These are phyloP conservation scores for Picea glauca DNA, from an alignment of 75 land plant species.

Conservation along the genomic window DNA sequence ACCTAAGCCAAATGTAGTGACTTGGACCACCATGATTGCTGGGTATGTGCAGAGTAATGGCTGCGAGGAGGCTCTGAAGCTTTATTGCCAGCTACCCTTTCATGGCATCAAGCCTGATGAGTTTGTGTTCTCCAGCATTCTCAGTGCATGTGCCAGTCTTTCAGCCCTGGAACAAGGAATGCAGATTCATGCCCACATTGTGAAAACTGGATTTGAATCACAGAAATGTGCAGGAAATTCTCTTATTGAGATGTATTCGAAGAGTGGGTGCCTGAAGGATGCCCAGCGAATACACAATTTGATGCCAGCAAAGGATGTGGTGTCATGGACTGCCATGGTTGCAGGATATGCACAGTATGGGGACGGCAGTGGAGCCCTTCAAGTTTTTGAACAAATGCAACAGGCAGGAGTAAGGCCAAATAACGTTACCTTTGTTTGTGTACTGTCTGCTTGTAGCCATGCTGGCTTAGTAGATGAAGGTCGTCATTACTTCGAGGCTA, in stretches of 20 bases:
- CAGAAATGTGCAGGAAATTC: slow-evolving; percentile 57
- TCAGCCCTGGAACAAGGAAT: slow-evolving; percentile 49
- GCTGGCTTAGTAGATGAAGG: slow-evolving; percentile 68
- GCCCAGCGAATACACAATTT: slow-evolving; percentile 41
- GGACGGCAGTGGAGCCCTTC: slow-evolving; percentile 31
- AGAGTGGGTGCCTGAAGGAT: slow-evolving; percentile 55
- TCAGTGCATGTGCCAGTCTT: slow-evolving; percentile 47
- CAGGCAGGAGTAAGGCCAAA: slow-evolving; percentile 34
- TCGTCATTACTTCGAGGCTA: slow-evolving; percentile 36
- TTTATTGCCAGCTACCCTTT: slow-evolving; percentile 41
- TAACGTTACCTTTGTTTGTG: slow-evolving; percentile 56
- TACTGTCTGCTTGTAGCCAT: slow-evolving; percentile 72
- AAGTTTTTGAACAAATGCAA: slow-evolving; percentile 47
- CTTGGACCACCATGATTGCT: slow-evolving; percentile 78
- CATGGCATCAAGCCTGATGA: slow-evolving; percentile 49
- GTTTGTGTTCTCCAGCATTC: slow-evolving; percentile 56
- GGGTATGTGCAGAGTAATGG: slow-evolving; percentile 51
- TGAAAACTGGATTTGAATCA: slow-evolving; percentile 43
- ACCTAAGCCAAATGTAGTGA: slow-evolving; percentile 57
- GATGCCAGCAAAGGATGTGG: slow-evolving; percentile 40
- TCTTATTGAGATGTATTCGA: slow-evolving; percentile 64
- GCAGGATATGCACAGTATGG: slow-evolving; percentile 61
- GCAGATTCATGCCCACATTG: slow-evolving; percentile 45
- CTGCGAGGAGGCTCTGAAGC: slow-evolving; percentile 39
- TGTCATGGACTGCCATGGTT: slow-evolving; percentile 71